Percentiles rank a stretch among this genome's conserved stretches.
phyloP scores from a whole-genome alignment of 306 rosid species.

The Cucurbita ficifolia region DNA sequence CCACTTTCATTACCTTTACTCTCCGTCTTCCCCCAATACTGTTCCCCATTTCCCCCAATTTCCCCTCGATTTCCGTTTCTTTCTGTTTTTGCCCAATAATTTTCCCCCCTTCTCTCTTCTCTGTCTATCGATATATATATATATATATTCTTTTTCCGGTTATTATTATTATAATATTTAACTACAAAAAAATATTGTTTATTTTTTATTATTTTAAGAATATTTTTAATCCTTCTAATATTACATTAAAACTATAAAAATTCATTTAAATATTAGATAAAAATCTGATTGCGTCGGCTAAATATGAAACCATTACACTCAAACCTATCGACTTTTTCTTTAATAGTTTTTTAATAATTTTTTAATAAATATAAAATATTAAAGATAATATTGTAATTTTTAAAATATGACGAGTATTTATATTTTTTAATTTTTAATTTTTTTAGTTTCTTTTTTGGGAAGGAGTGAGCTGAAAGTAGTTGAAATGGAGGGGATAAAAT shows the following conservation, averaged over 20 bases:
- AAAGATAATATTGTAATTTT: too few relatives aligned
- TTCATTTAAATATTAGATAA: too few relatives aligned
- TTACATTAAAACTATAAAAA: too few relatives aligned
- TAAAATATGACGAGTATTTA: neutral
- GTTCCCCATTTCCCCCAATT: slow-evolving; percentile 48
- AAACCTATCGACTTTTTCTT: too few relatives aligned
- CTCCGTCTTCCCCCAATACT: slow-evolving; percentile 38
- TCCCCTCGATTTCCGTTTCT: neutral
- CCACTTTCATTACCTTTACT: slow-evolving; percentile 69
- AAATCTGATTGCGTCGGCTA: too few relatives aligned
- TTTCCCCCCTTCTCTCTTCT: neutral
- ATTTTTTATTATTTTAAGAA: too few relatives aligned
- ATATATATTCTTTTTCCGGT: neutral
- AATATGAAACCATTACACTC: too few relatives aligned
- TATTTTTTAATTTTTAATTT: neutral
- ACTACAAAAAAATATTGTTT: too few relatives aligned
- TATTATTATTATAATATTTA: neutral
- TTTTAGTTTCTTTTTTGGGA: neutral
- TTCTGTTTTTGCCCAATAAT: neutral
- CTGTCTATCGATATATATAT: neutral
- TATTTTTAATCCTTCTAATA: too few relatives aligned
- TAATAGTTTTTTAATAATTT: too few relatives aligned
- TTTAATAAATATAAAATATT: too few relatives aligned
- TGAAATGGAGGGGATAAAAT: neutral
- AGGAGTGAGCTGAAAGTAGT: neutral